Evolutionary conservation across 805 yeast genomes (phyloP).

Genomic region (Ascoidea asiatica): DNA sequence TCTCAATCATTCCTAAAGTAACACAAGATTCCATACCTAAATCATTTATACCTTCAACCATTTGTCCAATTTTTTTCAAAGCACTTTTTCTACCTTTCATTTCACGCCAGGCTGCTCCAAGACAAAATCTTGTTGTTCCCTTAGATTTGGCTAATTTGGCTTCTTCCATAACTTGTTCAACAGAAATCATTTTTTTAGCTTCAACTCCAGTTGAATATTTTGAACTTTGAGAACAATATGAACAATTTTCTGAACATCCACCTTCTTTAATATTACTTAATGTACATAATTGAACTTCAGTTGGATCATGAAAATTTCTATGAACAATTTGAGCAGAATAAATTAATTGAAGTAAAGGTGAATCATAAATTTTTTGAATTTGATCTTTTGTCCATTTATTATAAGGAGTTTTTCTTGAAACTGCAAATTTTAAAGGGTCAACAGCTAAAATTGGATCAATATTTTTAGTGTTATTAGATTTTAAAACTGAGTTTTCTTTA

Average conservation of each 20-base stretch:
- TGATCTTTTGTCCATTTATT: constrained; percentile 48
- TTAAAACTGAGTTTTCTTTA: no score
- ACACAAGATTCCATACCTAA: constrained; percentile 70
- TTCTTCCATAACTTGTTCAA: constrained; percentile 49
- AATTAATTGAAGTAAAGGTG: constrained; percentile 52
- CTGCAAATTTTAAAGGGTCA: constrained; percentile 16
- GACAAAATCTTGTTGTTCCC: constrained; percentile 68
- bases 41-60: constrained; percentile 52
- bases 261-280: constrained; percentile 65
- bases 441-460: no score
- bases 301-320: constrained; percentile 51
- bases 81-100: constrained; percentile 69
- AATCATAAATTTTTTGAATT: constrained; percentile 43
- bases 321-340: constrained; percentile 53
- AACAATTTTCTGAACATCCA: constrained; percentile 74
- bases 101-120: constrained; percentile 86
- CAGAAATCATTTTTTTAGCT: constrained; percentile 47
- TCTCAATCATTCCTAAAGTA: constrained; percentile 64
- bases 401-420: constrained; percentile 18
- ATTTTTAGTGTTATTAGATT: no score
- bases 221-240: constrained; percentile 67
- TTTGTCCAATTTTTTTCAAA: constrained; percentile 42
- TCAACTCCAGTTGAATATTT: constrained; percentile 58
- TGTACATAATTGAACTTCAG: constrained; percentile 64
- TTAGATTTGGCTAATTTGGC: constrained; percentile 55